Evolutionary conservation across 208 protist genomes (phyloP), one percentile per base, ranked within the genome.

Genomic region (Trypanosoma grayi): DNA sequence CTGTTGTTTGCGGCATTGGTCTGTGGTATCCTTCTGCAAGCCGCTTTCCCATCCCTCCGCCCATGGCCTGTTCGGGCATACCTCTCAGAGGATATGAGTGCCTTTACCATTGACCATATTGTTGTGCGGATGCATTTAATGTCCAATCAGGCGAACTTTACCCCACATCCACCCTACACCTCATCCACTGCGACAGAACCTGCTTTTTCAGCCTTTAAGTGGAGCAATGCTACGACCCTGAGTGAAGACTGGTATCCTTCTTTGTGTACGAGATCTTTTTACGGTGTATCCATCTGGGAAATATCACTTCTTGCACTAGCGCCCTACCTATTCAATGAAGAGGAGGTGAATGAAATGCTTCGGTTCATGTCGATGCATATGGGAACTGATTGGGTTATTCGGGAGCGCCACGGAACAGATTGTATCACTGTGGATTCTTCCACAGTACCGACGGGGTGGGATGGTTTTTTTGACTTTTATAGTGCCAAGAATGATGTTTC

Each of bases 21-120:
- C 45, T 33, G 45, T 3, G 87, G 84, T 24, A 66, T 90, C 36
- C 59, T 92, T 40, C 30, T 94, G 36, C 87, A 92, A 59, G 76
- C 84, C 2, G 77, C 81, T 47, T 92, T 94, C 67, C 83, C 81
- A 24, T 57, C 63, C 55, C 72, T 90, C 39, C 81, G 79, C 5
- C 77, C 82, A 36, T 66, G 85, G 44, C 82, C 84, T n/a, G 83
- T 94, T 65, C 73, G 68, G 14, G 74, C 81, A 44, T 58, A 60
- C 22, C 50, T 67, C 14, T 64, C 81, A 14, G 64, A 62, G 8
- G 62, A 85, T 41, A 64, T 67, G 41, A 74, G 71, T 60, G 28
- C 64, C 31, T 77, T 90, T 20, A 74, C 67, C 18, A 76, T 93
- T 30, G 81, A 93, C 64, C 86, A 93, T 66, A 83, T 93, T 66